Conservation (phyloP, 768 basidiomycete genomes). For the Rhizopogon rudus region DNA sequence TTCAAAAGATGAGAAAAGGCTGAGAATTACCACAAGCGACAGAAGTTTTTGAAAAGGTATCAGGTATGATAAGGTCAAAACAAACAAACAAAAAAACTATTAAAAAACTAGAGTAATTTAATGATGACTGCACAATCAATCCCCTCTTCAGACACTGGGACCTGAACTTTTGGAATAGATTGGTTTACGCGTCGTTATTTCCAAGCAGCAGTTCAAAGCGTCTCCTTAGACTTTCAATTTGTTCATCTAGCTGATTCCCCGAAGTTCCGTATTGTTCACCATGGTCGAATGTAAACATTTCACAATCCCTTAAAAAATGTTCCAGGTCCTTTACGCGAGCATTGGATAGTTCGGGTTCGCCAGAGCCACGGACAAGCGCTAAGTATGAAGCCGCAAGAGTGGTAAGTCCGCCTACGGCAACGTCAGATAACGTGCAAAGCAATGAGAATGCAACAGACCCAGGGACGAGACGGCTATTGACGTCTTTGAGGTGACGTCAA, state of each 20-base stretch:
- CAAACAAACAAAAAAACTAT: too few species aligned
- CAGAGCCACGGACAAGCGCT: constrained; percentile 31
- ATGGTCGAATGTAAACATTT: constrained; percentile 27
- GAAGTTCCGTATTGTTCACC: constrained; percentile 16
- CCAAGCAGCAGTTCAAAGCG: constrained; percentile 31
- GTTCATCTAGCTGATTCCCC: not conserved
- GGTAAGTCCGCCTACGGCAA: constrained; percentile 23
- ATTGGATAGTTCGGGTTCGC: constrained; percentile 29
- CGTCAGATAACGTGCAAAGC: not conserved
- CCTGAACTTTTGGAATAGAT: too few species aligned
- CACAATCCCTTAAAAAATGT: constrained; percentile 30
- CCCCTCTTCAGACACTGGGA: too few species aligned
- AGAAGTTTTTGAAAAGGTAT: too few species aligned
- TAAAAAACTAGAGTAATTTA: too few species aligned
- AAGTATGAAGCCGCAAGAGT: constrained; percentile 35
- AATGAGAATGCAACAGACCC: constrained; percentile 5
- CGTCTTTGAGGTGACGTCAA: constrained; percentile 9
- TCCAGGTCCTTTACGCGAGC: constrained; percentile 23
- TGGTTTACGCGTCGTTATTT: constrained; percentile 9
- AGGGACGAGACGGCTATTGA: constrained; percentile 26
- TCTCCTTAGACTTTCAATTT: constrained; percentile 22
- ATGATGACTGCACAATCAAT: too few species aligned
- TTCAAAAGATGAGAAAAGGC: too few species aligned
- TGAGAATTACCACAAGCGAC: too few species aligned
- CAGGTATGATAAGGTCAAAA: too few species aligned